Evolutionary conservation across 768 basidiomycete species (phyloP), one percentile per base, ranked within the genome.

Genomic region (Pleurotus sapidus): DNA sequence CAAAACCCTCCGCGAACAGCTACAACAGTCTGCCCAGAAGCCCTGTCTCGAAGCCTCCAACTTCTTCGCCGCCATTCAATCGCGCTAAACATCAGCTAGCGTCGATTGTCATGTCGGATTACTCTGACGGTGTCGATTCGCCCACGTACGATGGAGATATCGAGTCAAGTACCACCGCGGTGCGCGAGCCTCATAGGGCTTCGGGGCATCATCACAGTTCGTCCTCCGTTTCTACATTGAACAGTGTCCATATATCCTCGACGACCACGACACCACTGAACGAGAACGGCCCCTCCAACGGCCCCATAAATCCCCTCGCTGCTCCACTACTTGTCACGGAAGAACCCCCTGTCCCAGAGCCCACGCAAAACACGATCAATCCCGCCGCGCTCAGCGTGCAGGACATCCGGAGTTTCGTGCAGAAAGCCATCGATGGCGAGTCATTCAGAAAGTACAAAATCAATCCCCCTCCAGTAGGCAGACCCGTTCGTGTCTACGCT

Each of bases 121-220:
- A 27, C 55, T 87, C 85, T 42, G 87, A 84, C 67, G 84, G 90
- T 55, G 80, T 88, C 7, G 92, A 93, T 67, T 91, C 89, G 0
- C 92, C 91, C 6, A 93, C 91, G 0, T 93, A 95, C 70, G 93
- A 95, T 65, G 93, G 93, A 56, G 93, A 95, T 71, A 79, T 95
- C 56, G 93, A 94, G 68, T 88, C 85, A 46, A 87, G 84, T 63
- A 85, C 86, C 1, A 88, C 86, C 6, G 83, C 80, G 20, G 78
- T 82, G 30, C 45, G 30, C 20, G 25, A 15, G 27, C 49, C 64
- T 20, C 63, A 64, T 42, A 46, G 50, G 12, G 60, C 58, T n/a
- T 57, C 56, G 38, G 57, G 65, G 59, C 72, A 73, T 55, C 73
- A 73, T 56, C 70, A 77, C 49, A 72, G 72, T 40, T 66, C 77